Percentiles rank a stretch among this genome's conserved stretches.
phyloP scores from a whole-genome alignment of 73 alveolate genomes.

The Chromera velia region DNA sequence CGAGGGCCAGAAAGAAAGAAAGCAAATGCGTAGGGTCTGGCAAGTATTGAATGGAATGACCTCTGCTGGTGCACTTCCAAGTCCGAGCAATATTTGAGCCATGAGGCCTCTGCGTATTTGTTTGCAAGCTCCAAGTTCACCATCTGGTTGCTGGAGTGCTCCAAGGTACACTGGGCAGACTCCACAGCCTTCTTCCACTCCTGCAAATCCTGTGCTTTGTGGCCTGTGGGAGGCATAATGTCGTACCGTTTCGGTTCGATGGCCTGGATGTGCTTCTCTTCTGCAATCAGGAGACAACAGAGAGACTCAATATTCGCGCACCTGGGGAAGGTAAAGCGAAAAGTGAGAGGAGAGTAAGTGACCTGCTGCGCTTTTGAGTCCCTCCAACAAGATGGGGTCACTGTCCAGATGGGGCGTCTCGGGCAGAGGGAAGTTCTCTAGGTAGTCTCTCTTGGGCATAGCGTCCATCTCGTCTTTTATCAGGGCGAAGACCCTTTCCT shows the following conservation, averaged over 20 bases:
- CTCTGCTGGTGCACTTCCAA: background rate
- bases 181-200: background rate
- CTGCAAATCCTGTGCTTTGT: background rate
- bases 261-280: too few species aligned
- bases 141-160: background rate
- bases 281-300: too few species aligned
- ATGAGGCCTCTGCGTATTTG: background rate
- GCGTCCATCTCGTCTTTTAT: background rate
- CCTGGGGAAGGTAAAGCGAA: too few species aligned
- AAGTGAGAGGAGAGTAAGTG: too few species aligned
- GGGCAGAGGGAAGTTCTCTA: background rate
- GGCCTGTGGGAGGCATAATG: background rate
- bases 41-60: too few species aligned
- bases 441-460: background rate
- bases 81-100: background rate
- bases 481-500: background rate
- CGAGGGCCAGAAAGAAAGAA: too few species aligned
- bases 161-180: background rate
- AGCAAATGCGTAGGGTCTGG: too few species aligned
- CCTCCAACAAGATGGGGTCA: background rate
- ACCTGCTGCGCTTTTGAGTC: too few species aligned
- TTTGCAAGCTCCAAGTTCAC: background rate
- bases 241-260: background rate
- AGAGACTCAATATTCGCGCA: too few species aligned
- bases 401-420: background rate